Evolutionary conservation across 805 yeast species (phyloP).

Genomic region (Kazachstania kunashirensis): DNA sequence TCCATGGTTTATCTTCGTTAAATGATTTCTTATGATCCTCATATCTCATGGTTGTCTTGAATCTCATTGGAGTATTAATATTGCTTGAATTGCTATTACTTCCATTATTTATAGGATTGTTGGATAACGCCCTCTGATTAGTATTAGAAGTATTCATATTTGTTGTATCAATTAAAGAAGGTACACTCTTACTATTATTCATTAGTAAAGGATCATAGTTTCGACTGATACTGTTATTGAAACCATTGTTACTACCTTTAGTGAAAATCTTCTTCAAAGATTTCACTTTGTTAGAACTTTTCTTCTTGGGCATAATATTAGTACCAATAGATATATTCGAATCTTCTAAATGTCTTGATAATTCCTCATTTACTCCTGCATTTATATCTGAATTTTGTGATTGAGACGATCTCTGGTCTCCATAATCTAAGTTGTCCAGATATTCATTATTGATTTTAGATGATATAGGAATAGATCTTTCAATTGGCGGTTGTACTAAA

Average conservation of each 20-base stretch:
- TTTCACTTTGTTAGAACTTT: background rate
- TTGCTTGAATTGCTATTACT: background rate
- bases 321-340: conserved; percentile 3
- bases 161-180: background rate
- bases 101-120: background rate
- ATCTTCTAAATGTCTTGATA: too few species aligned
- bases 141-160: background rate
- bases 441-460: too few species aligned
- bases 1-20: conserved; percentile 92
- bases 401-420: too few species aligned
- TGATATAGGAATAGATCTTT: too few species aligned
- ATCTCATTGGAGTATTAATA: conserved; percentile 5
- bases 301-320: conserved; percentile 1
- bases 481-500: background rate
- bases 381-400: too few species aligned
- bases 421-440: too few species aligned
- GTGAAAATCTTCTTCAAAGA: conserved; percentile 3
- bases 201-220: background rate
- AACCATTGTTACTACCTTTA: background rate
- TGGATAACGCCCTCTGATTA: background rate
- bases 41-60: conserved; percentile 25
- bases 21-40: conserved; percentile 31
- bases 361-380: too few species aligned
- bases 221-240: background rate
- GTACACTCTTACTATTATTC: background rate